Evolutionary conservation across 106 monocot species (phyloP), one percentile per base, ranked within the genome.

Genomic region (Alisma plantagoaquatica): DNA sequence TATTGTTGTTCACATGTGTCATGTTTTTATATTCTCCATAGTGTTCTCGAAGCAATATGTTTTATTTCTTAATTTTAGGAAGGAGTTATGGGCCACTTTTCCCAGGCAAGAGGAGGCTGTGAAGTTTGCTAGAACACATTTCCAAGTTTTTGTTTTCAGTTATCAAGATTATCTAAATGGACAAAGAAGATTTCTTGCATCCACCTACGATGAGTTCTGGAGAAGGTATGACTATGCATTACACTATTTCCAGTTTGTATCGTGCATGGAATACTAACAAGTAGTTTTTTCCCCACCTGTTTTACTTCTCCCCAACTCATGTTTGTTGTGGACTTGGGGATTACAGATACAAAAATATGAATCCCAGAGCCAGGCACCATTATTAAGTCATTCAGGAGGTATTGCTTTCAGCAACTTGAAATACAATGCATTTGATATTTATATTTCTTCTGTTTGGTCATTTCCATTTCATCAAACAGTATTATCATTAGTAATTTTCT

Each of bases 381-480:
- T 98, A 99, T 62, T 89, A 99, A 77, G 90, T 90, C 45, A 99
- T 99, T 74, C 85, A 90, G 75, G 88, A 89, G 72, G 96, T 98
- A 61, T 67, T n/a, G n/a, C n/a, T n/a, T 6, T 7, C 6, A 38
- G 14, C 35, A 38, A 38, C 14, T 38, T 6, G 35, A 7, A 14
- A 38, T 38, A 38, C 35, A 38, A 7, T 38, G 6, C 35, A 7
- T 6, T 7, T 38, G 14, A 14, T 38, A 7, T 6, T 38, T 38
- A 38, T 38, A 7, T 38, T 38, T 38, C n/a, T n/a, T n/a, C n/a
- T n/a, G n/a, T n/a, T n/a, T n/a, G n/a, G n/a, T n/a, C n/a, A n/a
- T n/a, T n/a, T n/a, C n/a, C n/a, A n/a, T n/a, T n/a, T n/a, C n/a
- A n/a, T n/a, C n/a, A n/a, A n/a, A n/a, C n/a, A n/a, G n/a, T n/a